phyloP scores from a whole-genome alignment of 495 filamentous ascomycete genomes.

The Emericellopsis terricola region DNA sequence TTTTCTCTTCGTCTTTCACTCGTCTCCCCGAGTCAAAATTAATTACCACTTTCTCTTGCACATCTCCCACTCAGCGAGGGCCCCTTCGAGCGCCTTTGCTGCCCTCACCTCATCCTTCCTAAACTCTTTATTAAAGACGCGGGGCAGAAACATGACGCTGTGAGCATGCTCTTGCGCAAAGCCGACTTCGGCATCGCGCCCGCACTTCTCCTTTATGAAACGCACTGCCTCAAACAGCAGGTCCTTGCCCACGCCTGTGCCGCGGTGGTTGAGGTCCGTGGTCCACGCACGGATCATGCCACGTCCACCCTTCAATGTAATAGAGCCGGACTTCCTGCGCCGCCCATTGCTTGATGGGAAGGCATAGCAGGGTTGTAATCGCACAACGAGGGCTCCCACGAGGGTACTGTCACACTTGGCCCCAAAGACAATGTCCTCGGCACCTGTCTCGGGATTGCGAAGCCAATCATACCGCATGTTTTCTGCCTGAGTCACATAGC shows the following conservation, averaged over 20 bases:
- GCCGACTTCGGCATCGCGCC: conserved; percentile 36
- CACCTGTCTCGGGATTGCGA: conserved; percentile 5
- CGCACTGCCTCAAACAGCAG: conserved; percentile 49
- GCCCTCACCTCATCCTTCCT: conserved; percentile 36
- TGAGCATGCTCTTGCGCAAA: conserved; percentile 57
- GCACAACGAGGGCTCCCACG: conserved; percentile 24
- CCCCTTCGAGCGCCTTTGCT: conserved; percentile 29
- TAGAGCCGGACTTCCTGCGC: conserved; percentile 10
- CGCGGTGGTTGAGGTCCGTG: conserved; percentile 44
- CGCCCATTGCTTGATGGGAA: neutral
- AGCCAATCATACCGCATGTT: conserved; percentile 20
- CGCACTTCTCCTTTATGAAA: conserved; percentile 35
- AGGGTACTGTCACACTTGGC: conserved; percentile 20
- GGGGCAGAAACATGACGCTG: conserved; percentile 38
- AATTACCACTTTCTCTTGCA: conserved; percentile 17
- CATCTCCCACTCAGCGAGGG: conserved; percentile 22
- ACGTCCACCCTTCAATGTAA: conserved; percentile 19
- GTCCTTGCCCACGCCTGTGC: conserved; percentile 45
- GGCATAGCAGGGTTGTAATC: conserved; percentile 10
- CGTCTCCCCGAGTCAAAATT: neutral
- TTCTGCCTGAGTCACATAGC: conserved; percentile 22
- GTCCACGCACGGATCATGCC: conserved; percentile 61
- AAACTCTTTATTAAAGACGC: conserved; percentile 39
- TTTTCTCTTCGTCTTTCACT: neutral
- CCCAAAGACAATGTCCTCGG: conserved; percentile 21